Evolutionary conservation across 192 early-diverging fungal genomes (phyloP).

Genomic region (Powellomyces hirtus): DNA sequence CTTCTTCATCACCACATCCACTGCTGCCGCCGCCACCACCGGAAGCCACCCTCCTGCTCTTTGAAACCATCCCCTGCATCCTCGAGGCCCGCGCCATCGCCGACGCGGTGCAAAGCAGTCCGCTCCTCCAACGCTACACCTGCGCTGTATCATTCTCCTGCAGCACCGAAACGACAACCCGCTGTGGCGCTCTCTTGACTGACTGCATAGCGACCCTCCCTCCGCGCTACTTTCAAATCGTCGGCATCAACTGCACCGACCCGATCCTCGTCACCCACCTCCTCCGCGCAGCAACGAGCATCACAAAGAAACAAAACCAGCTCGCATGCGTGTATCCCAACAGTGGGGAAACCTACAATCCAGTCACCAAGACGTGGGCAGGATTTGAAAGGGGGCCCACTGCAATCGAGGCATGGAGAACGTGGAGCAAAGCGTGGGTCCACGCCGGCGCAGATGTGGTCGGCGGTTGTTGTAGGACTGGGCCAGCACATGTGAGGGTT

Average conservation of each 20-base stretch:
- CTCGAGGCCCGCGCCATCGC: not conserved
- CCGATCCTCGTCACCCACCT: not conserved
- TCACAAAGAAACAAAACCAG: not conserved
- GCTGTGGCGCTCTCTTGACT: not conserved
- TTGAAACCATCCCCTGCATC: slow-evolving; percentile 7
- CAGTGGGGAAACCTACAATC: not conserved
- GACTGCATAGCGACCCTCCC: not conserved
- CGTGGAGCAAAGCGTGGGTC: not conserved
- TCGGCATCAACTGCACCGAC: not conserved
- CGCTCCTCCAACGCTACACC: not conserved
- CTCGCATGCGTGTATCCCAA: too few relatives aligned
- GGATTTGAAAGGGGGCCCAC: not conserved
- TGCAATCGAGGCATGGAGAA: not conserved
- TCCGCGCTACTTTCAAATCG: not conserved
- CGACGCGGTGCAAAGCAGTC: not conserved
- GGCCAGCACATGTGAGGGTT: not conserved
- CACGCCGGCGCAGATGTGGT: slow-evolving; percentile 1
- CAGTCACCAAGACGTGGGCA: not conserved
- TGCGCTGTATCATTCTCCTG: not conserved
- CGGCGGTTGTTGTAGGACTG: not conserved
- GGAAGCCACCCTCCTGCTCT: not conserved
- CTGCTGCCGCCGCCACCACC: not conserved
- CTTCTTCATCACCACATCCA: not conserved
- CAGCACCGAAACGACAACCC: not conserved
- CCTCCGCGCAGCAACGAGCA: not conserved